Percentiles rank a stretch among this genome's conserved stretches.
These are phyloP conservation scores for Durusdinium trenchii DNA, from an alignment of 73 alveolate genomes.

Conservation along the genomic window DNA sequence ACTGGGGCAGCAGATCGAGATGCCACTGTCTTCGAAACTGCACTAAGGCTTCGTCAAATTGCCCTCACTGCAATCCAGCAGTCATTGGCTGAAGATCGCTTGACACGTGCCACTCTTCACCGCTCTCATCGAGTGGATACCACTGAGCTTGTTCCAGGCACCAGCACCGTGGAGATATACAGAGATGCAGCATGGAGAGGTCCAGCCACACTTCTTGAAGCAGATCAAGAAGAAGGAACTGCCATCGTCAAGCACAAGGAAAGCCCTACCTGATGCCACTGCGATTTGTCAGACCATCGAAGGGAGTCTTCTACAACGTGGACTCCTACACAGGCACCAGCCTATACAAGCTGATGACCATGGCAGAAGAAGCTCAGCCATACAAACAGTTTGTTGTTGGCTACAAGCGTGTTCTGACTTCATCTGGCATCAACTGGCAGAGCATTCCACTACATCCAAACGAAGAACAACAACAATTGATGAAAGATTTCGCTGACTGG, in stretches of 20 bases:
- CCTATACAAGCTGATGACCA: not conserved
- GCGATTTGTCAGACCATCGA: not conserved
- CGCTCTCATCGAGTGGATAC: not conserved
- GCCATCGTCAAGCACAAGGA: not conserved
- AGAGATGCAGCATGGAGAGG: not conserved
- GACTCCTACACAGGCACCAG: not conserved
- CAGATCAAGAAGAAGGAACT: not conserved
- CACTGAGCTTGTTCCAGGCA: not conserved
- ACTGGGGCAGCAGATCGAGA: not conserved
- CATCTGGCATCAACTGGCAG: not conserved
- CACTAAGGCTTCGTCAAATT: not conserved
- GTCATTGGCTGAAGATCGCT: not conserved
- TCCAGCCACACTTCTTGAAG: not conserved
- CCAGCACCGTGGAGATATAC: not conserved
- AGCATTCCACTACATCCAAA: not conserved
- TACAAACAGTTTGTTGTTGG: not conserved
- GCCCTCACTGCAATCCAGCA: not conserved
- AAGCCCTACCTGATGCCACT: not conserved
- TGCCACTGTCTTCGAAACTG: not conserved
- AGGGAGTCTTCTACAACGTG: not conserved
- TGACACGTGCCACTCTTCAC: not conserved
- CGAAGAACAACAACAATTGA: not conserved
- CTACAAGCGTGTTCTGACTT: not conserved
- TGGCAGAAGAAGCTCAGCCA: not conserved
- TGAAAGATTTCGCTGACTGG: not conserved